A percentile compares a stretch with the other conserved stretches of the same genome.
These are phyloP conservation scores for Hypsizygus marmoreus DNA, from an alignment of 768 basidiomycete species.

Conservation along the genomic window DNA sequence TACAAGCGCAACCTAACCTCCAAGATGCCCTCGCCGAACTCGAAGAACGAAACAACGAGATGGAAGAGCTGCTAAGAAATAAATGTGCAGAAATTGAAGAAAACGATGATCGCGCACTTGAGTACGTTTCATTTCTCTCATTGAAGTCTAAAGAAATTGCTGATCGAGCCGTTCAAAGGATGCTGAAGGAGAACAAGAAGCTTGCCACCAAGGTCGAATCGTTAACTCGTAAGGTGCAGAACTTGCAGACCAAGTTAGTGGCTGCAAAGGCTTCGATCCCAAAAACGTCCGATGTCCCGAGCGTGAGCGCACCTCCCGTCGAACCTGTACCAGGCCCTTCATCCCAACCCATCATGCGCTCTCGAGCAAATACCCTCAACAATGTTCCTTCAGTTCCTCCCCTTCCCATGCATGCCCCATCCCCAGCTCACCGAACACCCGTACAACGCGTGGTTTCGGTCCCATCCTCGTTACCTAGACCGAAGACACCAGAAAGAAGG, in stretches of 20 bases:
- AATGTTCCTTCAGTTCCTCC: slow-evolving; percentile 22
- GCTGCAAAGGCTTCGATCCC: slow-evolving; percentile 47
- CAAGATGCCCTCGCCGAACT: slow-evolving; percentile 58
- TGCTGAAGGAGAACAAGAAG: slow-evolving; percentile 82
- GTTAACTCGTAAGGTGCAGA: slow-evolving; percentile 72
- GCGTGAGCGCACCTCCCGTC: slow-evolving; percentile 10
- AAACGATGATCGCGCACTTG: slow-evolving; percentile 79
- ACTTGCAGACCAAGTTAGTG: slow-evolving; percentile 65
- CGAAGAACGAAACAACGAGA: slow-evolving; percentile 70
- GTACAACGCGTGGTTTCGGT: slow-evolving; percentile 42
- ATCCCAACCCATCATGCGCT: slow-evolving; percentile 20
- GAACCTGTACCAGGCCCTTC: no score
- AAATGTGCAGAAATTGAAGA: slow-evolving; percentile 83
- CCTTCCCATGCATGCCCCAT: slow-evolving; percentile 13
- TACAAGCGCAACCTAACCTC: slow-evolving; percentile 57
- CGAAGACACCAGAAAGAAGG: slow-evolving; percentile 57
- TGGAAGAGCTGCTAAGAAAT: slow-evolving; percentile 68
- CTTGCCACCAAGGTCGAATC: slow-evolving; percentile 68
- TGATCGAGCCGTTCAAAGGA: slow-evolving; percentile 39
- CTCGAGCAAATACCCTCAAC: slow-evolving; percentile 30
- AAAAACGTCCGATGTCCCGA: slow-evolving; percentile 11
- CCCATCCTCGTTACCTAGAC: slow-evolving; percentile 41
- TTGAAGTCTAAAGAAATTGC: slow-evolving; percentile 8
- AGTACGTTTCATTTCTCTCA: slow-evolving; percentile 47
- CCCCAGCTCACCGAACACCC: slow-evolving; percentile 21